These are phyloP conservation scores for Paecilomyces dactylethromorphus DNA, from an alignment of 2,329 filamentous ascomycete genomes.

Conservation along the genomic window DNA sequence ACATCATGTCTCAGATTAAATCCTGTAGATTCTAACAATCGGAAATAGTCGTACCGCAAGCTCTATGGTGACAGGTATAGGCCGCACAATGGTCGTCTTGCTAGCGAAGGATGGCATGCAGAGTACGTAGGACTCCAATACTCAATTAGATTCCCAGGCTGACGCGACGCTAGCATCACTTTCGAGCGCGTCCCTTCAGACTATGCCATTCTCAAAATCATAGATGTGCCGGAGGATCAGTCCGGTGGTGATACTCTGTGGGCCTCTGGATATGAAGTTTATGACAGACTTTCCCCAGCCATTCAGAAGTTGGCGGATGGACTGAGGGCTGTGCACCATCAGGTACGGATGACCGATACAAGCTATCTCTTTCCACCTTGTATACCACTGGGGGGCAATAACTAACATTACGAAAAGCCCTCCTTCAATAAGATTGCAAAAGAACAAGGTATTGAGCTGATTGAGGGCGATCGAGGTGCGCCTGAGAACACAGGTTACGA, in stretches of 20 bases:
- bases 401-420: conserved; percentile 7
- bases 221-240: conserved; percentile 35
- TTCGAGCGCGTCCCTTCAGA: conserved; percentile 50
- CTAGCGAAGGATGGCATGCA: conserved; percentile 32
- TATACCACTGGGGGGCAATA: background rate
- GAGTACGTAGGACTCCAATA: conserved; percentile 13
- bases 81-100: conserved; percentile 17
- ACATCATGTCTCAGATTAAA: background rate
- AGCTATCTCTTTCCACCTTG: background rate
- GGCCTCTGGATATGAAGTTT: conserved; percentile 48
- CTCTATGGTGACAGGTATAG: conserved; percentile 25
- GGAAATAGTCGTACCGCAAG: conserved; percentile 6
- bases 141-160: conserved; percentile 13
- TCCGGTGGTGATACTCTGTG: conserved; percentile 44
- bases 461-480: conserved; percentile 31
- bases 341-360: background rate
- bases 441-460: conserved; percentile 9
- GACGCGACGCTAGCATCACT: conserved; percentile 50
- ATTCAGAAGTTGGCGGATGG: conserved; percentile 34
- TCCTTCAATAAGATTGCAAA: conserved; percentile 10
- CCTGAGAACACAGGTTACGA: conserved; percentile 47
- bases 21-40: background rate
- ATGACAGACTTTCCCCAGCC: conserved; percentile 47
- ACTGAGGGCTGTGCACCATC: background rate
- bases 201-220: conserved; percentile 48